A percentile compares a stretch with the other conserved stretches of the same genome.
phyloP scores from a whole-genome alignment of 805 yeast species.

The Yamadazyma sp. region DNA sequence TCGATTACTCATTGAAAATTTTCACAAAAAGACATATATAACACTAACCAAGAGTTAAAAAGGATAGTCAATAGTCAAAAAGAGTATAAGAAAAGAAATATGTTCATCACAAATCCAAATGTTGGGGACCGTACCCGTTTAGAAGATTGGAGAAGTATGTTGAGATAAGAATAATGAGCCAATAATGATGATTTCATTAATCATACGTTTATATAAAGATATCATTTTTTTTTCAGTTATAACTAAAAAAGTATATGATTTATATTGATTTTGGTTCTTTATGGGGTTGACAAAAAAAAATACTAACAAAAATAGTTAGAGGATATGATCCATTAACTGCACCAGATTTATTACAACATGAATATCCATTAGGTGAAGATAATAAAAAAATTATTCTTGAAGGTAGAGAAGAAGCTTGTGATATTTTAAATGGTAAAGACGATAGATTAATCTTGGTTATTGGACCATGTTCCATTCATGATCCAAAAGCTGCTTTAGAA shows the following conservation, averaged over 20 bases:
- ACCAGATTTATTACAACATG: conserved; percentile 86
- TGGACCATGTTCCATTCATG: conserved; percentile 98
- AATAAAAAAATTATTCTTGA: conserved; percentile 61
- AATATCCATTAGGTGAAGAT: conserved; percentile 61
- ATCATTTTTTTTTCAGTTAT: too few species aligned
- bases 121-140: conserved; percentile 78
- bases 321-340: conserved; percentile 95
- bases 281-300: not conserved
- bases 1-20: too few species aligned
- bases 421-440: conserved; percentile 68
- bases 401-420: conserved; percentile 78
- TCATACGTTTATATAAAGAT: too few species aligned
- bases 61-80: too few species aligned
- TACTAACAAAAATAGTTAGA: conserved; percentile 29
- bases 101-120: conserved; percentile 84
- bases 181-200: too few species aligned
- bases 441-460: conserved; percentile 86
- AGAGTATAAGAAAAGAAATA: too few species aligned
- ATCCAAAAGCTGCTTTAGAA: conserved; percentile 87
- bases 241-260: too few species aligned
- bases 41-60: too few species aligned
- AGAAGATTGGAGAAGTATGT: conserved; percentile 51
- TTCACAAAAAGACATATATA: too few species aligned
- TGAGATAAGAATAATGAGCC: not conserved
- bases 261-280: too few species aligned